These are phyloP conservation scores for Aspergillus avenaceus DNA, from an alignment of 495 filamentous ascomycete genomes.

Conservation along the genomic window DNA sequence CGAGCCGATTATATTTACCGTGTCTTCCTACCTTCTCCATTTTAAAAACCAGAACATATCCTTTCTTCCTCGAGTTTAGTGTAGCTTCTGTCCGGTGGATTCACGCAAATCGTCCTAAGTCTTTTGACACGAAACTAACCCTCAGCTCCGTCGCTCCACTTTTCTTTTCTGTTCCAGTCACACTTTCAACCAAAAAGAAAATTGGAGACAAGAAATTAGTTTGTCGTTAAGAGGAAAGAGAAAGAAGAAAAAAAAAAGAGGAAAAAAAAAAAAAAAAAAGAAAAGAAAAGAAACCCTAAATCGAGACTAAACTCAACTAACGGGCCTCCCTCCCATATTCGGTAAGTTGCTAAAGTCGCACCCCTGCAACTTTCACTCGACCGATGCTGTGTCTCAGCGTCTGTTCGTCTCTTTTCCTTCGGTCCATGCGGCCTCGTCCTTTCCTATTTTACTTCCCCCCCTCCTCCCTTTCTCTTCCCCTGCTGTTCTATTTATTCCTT, in stretches of 20 bases:
- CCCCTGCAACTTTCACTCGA: conserved; percentile 15
- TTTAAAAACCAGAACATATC: not conserved
- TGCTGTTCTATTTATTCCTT: conserved; percentile 17
- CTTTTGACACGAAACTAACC: not conserved
- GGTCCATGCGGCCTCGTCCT: not conserved
- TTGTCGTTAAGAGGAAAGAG: too few species aligned
- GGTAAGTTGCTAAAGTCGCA: conserved; percentile 16
- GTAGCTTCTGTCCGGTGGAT: not conserved
- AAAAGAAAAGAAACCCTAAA: conserved; percentile 8
- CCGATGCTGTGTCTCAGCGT: conserved; percentile 13
- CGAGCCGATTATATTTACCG: not conserved
- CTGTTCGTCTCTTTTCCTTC: conserved; percentile 9
- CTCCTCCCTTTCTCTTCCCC: conserved; percentile 6
- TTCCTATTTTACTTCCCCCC: conserved; percentile 3
- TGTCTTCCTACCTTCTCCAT: not conserved
- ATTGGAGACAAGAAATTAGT: not conserved
- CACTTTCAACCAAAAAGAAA: not conserved
- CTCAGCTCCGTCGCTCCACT: conserved; percentile 1
- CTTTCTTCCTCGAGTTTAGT: conserved; percentile 1
- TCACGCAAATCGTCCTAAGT: not conserved
- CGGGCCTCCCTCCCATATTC: conserved; percentile 18
- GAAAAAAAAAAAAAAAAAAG: conserved; percentile 10
- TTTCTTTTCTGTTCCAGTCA: not conserved
- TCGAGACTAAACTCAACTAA: conserved; percentile 15
- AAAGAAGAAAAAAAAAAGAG: not conserved